Evolutionary conservation across 176 grass and related monocot species (phyloP), one percentile per base, ranked within the genome.

Genomic region (Poa pratensis): DNA sequence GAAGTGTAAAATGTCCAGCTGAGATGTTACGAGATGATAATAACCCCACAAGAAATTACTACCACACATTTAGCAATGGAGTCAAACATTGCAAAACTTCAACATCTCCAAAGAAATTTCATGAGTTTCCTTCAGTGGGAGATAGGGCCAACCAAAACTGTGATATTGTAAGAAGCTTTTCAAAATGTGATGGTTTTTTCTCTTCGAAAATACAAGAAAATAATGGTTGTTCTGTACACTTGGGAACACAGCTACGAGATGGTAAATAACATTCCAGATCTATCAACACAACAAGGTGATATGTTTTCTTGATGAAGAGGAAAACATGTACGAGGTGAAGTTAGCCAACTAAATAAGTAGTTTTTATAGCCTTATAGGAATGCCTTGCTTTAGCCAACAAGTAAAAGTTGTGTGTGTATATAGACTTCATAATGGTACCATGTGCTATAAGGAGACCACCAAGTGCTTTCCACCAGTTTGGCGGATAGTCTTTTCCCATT

Each of bases 381-480:
- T 43, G 5, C 19, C 24, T 80, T 66, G 63, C 74, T 82, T 82
- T 23, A 59, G 77, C 48, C 22, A 32, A 30, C 15, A 79, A 66
- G 15, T 40, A 8, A 71, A 28, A 64, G 48, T 6, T 40, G 45
- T n/a, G 71, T 54, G 42, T 49, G 22, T 20, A 68, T 10, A 71
- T 46, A 73, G 46, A 83, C 55, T 28, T 58, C 26, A 80, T 7
- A 54, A 51, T 61, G 67, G 71, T 94, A 98, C 96, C 96, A 57
- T 94, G 73, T 81, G 86, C 77, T 55, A 95, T 80, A 92, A 98
- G 89, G 68, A 92, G 89, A 86, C 87, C 61, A 81, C 89, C 93
- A 86, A 95, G 91, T 75, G 87, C 85, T 87, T 98, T 98, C 96
- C 96, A 98, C 96, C 96, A 98, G 78, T 88, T 94, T 39, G 93